These are phyloP conservation scores for Aspergillus proliferans DNA, from an alignment of 2,329 filamentous ascomycete species.

Conservation along the genomic window DNA sequence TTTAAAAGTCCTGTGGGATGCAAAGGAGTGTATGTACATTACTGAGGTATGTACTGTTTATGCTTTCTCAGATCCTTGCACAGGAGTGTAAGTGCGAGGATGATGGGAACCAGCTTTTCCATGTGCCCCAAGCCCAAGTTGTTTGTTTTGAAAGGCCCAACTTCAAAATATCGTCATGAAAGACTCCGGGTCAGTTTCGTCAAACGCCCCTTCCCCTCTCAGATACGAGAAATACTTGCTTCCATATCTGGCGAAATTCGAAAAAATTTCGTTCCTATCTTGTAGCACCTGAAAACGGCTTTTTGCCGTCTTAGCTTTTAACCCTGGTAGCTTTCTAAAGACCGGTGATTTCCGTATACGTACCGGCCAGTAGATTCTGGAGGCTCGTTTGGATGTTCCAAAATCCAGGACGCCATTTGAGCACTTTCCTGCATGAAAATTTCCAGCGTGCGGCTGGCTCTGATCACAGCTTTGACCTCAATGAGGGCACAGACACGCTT, in stretches of 20 bases:
- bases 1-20: no score
- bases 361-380: background rate
- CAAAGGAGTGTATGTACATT: no score
- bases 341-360: background rate
- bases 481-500: no score
- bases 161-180: background rate
- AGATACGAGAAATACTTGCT: background rate
- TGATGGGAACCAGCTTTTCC: background rate
- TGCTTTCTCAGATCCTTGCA: background rate
- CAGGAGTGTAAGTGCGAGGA: background rate
- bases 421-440: slow-evolving; percentile 1
- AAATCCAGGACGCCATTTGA: background rate
- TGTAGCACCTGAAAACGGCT: background rate
- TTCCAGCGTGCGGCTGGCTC: background rate
- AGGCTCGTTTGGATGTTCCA: background rate
- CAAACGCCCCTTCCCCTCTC: background rate
- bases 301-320: background rate
- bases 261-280: background rate
- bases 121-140: background rate
- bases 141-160: background rate
- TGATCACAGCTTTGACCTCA: no score
- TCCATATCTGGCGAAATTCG: background rate
- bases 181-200: background rate
- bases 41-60: no score
- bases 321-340: background rate